These are phyloP conservation scores for Hypomontagnella monticulosa DNA, from an alignment of 495 filamentous ascomycete genomes.

Conservation along the genomic window DNA sequence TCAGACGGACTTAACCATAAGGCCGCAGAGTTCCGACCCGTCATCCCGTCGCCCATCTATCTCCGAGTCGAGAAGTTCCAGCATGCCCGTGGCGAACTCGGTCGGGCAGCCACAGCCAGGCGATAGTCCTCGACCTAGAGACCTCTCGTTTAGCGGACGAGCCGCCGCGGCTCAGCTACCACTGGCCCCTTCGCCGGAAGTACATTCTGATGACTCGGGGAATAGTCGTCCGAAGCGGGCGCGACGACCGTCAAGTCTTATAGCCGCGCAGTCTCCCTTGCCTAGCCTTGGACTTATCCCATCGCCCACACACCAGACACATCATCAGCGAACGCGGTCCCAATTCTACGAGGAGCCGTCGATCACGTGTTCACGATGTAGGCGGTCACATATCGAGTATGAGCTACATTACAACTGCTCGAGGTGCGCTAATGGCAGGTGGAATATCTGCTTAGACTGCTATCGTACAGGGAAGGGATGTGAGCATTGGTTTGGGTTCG, in stretches of 20 bases:
- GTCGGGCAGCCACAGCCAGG: constrained; percentile 4
- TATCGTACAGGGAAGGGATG: constrained; percentile 80
- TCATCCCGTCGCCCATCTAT: constrained; percentile 40
- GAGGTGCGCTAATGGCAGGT: constrained; percentile 72
- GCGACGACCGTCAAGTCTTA: constrained; percentile 35
- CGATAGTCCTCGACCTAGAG: constrained; percentile 26
- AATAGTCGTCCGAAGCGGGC: constrained; percentile 30
- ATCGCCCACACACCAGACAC: constrained; percentile 39
- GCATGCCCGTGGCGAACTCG: constrained; percentile 42
- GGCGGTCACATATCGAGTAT: constrained; percentile 75
- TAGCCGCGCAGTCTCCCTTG: constrained; percentile 40
- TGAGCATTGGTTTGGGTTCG: constrained; percentile 81
- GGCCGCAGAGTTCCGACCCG: constrained; percentile 52
- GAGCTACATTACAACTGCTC: constrained; percentile 81
- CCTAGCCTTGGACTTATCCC: constrained; percentile 45
- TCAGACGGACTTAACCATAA: constrained; percentile 66
- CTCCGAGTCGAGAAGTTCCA: constrained; percentile 55
- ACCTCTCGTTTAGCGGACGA: constrained; percentile 45
- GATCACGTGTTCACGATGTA: constrained; percentile 75
- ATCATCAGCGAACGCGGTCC: constrained; percentile 47
- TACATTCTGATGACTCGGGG: constrained; percentile 36
- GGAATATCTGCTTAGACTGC: constrained; percentile 80
- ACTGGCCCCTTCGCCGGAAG: constrained; percentile 33
- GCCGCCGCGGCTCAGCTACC: constrained; percentile 38
- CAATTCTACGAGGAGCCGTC: constrained; percentile 72